phyloP scores from a whole-genome alignment of 225 moss, liverwort and hornwort species.

The Sphagnum tenellum region DNA sequence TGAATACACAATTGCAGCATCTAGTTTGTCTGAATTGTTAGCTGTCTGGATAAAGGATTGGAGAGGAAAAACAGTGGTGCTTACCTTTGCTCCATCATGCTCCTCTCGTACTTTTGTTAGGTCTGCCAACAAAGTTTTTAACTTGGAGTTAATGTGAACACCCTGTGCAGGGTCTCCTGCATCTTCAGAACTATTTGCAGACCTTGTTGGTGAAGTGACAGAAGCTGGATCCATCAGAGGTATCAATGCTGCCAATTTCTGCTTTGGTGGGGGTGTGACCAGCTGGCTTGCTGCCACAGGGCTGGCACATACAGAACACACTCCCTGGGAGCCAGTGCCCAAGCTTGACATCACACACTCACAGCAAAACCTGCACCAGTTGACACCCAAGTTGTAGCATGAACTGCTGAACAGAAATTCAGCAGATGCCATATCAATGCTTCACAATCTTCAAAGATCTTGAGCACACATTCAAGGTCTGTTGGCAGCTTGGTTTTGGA shows the following conservation, averaged over 20 bases:
- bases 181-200: constrained; percentile 49
- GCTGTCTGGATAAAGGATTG: too few species aligned
- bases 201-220: constrained; percentile 32
- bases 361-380: constrained; percentile 81
- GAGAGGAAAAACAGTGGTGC: constrained; percentile 1
- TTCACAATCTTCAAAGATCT: too few species aligned
- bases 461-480: background rate
- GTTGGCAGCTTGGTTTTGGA: background rate
- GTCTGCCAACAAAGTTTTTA: constrained; percentile 86
- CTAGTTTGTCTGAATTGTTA: too few species aligned
- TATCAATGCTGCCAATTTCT: constrained; percentile 44
- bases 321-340: constrained; percentile 70
- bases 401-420: background rate
- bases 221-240: constrained; percentile 54
- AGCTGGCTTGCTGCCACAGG: constrained; percentile 69
- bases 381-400: background rate
- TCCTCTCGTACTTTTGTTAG: constrained; percentile 81
- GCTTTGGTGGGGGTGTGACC: constrained; percentile 52
- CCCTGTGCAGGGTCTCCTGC: constrained; percentile 44
- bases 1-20: too few species aligned
- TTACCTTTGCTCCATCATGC: constrained; percentile 86
- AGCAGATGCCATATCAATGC: background rate
- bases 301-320: constrained; percentile 72
- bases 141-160: constrained; percentile 92
- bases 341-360: constrained; percentile 96